A percentile compares a stretch with the other conserved stretches of the same genome.
These are phyloP conservation scores for Grosmannia huntii DNA, from an alignment of 2,329 filamentous ascomycete species.

Conservation along the genomic window DNA sequence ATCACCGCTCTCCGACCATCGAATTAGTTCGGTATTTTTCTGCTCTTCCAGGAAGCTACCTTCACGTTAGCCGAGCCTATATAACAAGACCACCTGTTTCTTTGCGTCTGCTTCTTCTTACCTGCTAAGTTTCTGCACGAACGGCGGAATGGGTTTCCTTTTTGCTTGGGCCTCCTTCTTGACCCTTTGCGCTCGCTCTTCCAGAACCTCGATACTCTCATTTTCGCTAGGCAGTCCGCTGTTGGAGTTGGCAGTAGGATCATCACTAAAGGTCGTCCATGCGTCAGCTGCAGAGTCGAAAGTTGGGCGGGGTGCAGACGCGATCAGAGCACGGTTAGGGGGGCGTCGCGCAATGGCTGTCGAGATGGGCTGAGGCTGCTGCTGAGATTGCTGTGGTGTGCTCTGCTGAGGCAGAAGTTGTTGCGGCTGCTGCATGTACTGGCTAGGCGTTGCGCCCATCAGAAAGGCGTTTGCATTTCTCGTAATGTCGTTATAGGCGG, in stretches of 20 bases:
- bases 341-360: constrained; percentile 40
- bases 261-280: constrained; percentile 30
- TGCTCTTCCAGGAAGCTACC: constrained; percentile 80
- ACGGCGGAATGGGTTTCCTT: constrained; percentile 90
- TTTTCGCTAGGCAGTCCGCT: constrained; percentile 32
- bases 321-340: constrained; percentile 37
- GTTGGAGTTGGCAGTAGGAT: constrained; percentile 13
- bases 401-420: constrained; percentile 16
- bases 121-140: constrained; percentile 97
- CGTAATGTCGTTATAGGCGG: constrained; percentile 23
- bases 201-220: constrained; percentile 66
- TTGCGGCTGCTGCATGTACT: constrained; percentile 13
- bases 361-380: constrained; percentile 20
- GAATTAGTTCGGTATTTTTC: constrained; percentile 87
- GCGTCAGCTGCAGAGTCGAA: constrained; percentile 28
- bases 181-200: constrained; percentile 65
- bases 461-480: constrained; percentile 24
- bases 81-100: neutral
- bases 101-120: constrained; percentile 21
- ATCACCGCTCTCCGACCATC: constrained; percentile 93
- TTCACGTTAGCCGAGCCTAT: constrained; percentile 11
- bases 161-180: constrained; percentile 83
- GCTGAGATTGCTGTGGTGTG: constrained; percentile 11
- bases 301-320: constrained; percentile 23
- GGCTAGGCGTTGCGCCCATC: constrained; percentile 22